phyloP scores from a whole-genome alignment of 495 filamentous ascomycete genomes.

The Podospora pseudopauciseta region DNA sequence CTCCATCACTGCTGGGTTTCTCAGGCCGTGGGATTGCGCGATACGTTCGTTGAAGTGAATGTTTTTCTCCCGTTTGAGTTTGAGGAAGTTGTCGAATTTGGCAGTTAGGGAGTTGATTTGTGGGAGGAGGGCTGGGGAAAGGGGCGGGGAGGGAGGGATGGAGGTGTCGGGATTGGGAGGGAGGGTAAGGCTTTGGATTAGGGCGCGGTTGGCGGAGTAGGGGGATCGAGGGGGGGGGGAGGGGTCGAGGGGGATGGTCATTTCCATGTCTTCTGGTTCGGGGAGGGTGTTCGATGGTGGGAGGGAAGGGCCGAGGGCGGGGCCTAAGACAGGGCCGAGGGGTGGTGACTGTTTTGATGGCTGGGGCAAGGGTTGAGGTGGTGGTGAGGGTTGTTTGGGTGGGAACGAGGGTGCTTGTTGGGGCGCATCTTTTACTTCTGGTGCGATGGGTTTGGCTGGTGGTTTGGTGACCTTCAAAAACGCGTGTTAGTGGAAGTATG shows the following conservation, averaged over 20 bases:
- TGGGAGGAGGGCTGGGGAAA: slow-evolving; percentile 55
- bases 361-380: neutral
- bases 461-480: slow-evolving; percentile 12
- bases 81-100: slow-evolving; percentile 81
- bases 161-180: slow-evolving; percentile 73
- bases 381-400: neutral
- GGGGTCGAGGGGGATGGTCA: slow-evolving; percentile 23
- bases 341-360: slow-evolving; percentile 9
- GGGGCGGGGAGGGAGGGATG: slow-evolving; percentile 82
- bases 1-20: slow-evolving; percentile 74
- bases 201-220: slow-evolving; percentile 60
- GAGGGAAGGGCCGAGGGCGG: slow-evolving; percentile 25
- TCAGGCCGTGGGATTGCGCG: slow-evolving; percentile 62
- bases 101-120: slow-evolving; percentile 50
- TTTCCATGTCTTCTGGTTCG: slow-evolving; percentile 18
- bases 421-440: neutral
- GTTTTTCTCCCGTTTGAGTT: slow-evolving; percentile 71
- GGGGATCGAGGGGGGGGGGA: slow-evolving; percentile 56
- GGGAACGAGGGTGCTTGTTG: neutral
- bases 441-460: neutral
- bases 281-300: slow-evolving; percentile 10
- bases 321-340: slow-evolving; percentile 37
- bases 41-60: slow-evolving; percentile 90
- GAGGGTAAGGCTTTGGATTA: slow-evolving; percentile 77
- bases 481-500: slow-evolving; percentile 11